Conservation (phyloP, 441 rosid species). For the Caryocar brasiliense region DNA sequence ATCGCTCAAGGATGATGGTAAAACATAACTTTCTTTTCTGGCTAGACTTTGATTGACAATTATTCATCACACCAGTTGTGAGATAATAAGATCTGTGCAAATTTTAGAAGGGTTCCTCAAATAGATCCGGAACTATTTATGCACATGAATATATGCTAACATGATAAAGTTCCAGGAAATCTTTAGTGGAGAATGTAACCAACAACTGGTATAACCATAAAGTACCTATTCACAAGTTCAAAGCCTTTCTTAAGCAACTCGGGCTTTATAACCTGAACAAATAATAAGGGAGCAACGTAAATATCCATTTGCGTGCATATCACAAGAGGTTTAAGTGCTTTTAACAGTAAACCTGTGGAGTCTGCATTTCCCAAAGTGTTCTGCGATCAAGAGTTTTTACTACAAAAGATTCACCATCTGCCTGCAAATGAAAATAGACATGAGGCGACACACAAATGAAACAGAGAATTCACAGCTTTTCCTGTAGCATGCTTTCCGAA, state of each 20-base stretch:
- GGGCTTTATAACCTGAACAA: slow-evolving; percentile 67
- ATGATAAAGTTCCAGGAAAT: not conserved
- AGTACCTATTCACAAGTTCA: slow-evolving; percentile 75
- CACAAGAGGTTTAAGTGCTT: not conserved
- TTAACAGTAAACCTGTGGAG: slow-evolving; percentile 63
- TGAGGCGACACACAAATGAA: too few relatives aligned
- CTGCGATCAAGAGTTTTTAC: slow-evolving; percentile 79
- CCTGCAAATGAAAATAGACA: slow-evolving; percentile 37
- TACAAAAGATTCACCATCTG: slow-evolving; percentile 59
- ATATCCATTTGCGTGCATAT: not conserved
- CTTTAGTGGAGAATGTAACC: not conserved
- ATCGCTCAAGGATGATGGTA: too few relatives aligned
- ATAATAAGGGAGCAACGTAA: not conserved
- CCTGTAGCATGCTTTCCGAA: too few relatives aligned
- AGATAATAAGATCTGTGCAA: not conserved
- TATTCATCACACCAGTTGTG: not conserved
- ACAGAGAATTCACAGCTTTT: too few relatives aligned
- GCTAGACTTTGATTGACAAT: not conserved
- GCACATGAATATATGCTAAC: not conserved
- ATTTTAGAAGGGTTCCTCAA: not conserved
- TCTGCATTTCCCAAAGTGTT: slow-evolving; percentile 97
- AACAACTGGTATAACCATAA: not conserved
- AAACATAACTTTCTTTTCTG: too few relatives aligned
- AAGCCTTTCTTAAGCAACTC: slow-evolving; percentile 71
- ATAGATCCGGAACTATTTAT: not conserved